Evolutionary conservation across 768 basidiomycete species (phyloP), one percentile per base, ranked within the genome.

Genomic region (Mrakia gelida): DNA sequence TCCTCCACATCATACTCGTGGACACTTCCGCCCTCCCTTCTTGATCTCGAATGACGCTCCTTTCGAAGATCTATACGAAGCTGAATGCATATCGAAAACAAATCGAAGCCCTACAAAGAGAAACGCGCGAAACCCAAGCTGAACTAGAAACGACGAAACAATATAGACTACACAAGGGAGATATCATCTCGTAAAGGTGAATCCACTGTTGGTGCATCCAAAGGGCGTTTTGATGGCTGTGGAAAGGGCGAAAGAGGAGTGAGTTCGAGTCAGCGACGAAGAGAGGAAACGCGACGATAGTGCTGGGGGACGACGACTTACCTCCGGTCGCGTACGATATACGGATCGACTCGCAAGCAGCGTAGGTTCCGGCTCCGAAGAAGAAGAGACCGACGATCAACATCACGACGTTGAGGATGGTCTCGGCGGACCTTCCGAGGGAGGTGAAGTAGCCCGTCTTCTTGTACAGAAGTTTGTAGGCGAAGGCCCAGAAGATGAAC

Each of bases 211-310:
- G 71, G 30, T 73, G 74, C 81, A 81, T n/a, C 73, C 70, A 75
- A 81, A 81, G 5, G 81, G 80, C 9, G 73, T 79, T 71, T 81
- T 81, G 76, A 80, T 80, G 21, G 54, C n/a, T 49, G 38, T 41
- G 43, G 26, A 9, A 38, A 32, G 11, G 8, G 74, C n/a, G 26
- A 9, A 38, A 32, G 11, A 18, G 74, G n/a, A 16, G 16, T 30
- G 59, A 75, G 9, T 9, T 30, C 7, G 32, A 63, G 43, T 45
- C 15, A 75, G 26, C 54, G 26, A 28, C 18, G n/a, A 72, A 45
- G 71, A 72, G 28, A 16, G 16, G 28, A 16, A 0, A 15, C 8
- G 23, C 7, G 6, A 54, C 32, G 26, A 34, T 38, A 8, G 38
- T 8, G 38, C 3, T 38, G 8, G 38, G 8, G 38, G 38, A 38